Evolutionary conservation across 257 asterid genomes (phyloP).

Genomic region (Solanum bulbocastanum): DNA sequence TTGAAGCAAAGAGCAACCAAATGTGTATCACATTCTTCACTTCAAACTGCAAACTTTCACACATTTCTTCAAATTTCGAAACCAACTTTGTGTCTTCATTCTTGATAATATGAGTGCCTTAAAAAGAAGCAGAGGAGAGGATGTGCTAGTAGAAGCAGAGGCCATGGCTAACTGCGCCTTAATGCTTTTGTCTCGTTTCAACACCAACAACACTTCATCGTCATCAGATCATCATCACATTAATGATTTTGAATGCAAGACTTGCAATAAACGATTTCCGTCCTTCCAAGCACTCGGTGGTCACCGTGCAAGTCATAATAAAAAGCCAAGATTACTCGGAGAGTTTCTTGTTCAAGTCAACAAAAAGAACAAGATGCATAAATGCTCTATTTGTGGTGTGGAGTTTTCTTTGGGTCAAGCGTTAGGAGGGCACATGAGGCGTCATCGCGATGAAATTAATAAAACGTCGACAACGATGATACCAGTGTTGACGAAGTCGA

Average conservation of each 20-base stretch:
- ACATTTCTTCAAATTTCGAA: neutral
- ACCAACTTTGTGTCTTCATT: neutral
- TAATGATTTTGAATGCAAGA: slow-evolving; percentile 2
- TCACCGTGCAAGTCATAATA: slow-evolving; percentile 2
- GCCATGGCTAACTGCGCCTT: neutral
- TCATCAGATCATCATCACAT: neutral
- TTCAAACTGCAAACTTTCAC: neutral
- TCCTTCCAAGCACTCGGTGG: slow-evolving; percentile 2
- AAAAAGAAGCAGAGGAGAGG: neutral
- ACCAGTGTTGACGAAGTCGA: neutral
- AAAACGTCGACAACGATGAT: neutral
- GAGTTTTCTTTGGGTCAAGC: slow-evolving; percentile 3
- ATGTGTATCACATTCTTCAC: neutral
- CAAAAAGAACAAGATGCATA: neutral
- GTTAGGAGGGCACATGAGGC: neutral
- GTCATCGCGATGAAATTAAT: neutral
- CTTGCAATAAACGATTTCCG: neutral
- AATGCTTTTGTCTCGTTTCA: neutral
- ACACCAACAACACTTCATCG: neutral
- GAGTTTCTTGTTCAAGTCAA: neutral
- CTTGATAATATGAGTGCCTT: neutral
- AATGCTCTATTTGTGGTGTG: slow-evolving; percentile 3
- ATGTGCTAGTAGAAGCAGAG: neutral
- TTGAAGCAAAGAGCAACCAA: neutral
- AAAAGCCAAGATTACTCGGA: neutral